phyloP scores from a whole-genome alignment of 2,329 filamentous ascomycete species.

The Pestalotiopsis sp. region DNA sequence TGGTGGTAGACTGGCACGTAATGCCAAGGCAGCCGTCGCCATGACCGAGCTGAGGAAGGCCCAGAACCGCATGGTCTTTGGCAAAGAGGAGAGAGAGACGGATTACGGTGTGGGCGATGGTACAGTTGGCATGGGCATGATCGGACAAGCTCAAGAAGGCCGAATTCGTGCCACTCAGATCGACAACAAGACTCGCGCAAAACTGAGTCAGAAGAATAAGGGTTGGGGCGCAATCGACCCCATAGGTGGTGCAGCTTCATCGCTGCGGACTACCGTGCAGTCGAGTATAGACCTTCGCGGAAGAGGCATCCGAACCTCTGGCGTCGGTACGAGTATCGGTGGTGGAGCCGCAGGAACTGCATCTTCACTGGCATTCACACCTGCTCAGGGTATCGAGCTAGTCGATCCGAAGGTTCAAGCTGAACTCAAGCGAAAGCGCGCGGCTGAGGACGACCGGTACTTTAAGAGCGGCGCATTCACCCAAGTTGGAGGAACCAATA shows the following conservation, averaged over 20 bases:
- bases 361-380: slow-evolving; percentile 89
- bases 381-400: slow-evolving; percentile 90
- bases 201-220: slow-evolving; percentile 92
- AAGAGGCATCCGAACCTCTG: slow-evolving; percentile 78
- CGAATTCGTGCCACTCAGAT: slow-evolving; percentile 86
- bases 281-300: slow-evolving; percentile 72
- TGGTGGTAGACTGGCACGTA: slow-evolving; percentile 84
- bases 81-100: slow-evolving; percentile 91
- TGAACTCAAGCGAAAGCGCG: slow-evolving; percentile 85
- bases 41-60: slow-evolving; percentile 97
- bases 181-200: slow-evolving; percentile 90
- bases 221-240: slow-evolving; percentile 83
- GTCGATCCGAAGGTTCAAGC: slow-evolving; percentile 91
- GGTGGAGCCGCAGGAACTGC: slow-evolving; percentile 71
- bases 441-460: slow-evolving; percentile 93
- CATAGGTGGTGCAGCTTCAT: slow-evolving; percentile 72
- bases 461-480: slow-evolving; percentile 98
- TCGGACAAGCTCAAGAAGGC: slow-evolving; percentile 86
- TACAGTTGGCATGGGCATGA: slow-evolving; percentile 92
- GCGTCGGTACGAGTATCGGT: slow-evolving; percentile 74
- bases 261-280: slow-evolving; percentile 77
- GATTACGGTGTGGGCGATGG: slow-evolving; percentile 86
- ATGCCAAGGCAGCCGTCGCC: slow-evolving; percentile 94
- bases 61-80: slow-evolving; percentile 94
- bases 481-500: slow-evolving; percentile 64